Conservation (phyloP, 805 yeast genomes). For the Ogataea polymorpha region DNA sequence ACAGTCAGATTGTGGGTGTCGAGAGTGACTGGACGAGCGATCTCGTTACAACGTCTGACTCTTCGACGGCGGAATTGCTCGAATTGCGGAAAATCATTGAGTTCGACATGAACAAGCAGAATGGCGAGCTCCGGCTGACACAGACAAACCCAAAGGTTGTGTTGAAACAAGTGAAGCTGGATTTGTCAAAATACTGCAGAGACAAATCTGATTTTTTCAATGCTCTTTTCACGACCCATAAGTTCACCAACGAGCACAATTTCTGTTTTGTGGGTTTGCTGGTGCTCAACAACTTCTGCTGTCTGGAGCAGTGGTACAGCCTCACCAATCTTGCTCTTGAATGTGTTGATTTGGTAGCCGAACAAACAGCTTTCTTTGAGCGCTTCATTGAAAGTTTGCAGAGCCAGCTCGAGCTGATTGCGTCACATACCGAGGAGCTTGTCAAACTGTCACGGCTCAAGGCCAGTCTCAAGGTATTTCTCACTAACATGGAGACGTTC, state of each 20-base stretch:
- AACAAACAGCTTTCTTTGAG: constrained; percentile 27
- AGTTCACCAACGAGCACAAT: constrained; percentile 52
- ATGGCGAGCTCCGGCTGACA: constrained; percentile 42
- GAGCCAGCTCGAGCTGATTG: constrained; percentile 37
- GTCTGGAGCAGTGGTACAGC: constrained; percentile 62
- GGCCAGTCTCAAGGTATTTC: constrained; percentile 12
- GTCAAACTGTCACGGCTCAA: constrained; percentile 8
- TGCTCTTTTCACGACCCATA: constrained; percentile 30
- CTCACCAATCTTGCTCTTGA: constrained; percentile 43
- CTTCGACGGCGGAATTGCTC: constrained; percentile 49
- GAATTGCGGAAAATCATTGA: constrained; percentile 37
- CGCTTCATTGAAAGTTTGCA: constrained; percentile 33
- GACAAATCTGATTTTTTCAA: constrained; percentile 63
- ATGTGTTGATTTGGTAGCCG: constrained; percentile 30
- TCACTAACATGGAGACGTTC: constrained; percentile 11
- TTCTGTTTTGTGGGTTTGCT: constrained; percentile 47
- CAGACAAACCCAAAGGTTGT: constrained; percentile 37
- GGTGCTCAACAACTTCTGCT: constrained; percentile 59
- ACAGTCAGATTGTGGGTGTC: constrained; percentile 11
- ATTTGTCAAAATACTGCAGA: constrained; percentile 47
- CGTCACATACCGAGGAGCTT: constrained; percentile 30
- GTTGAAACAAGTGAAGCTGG: constrained; percentile 34
- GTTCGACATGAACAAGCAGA: constrained; percentile 9
- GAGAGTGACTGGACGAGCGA: constrained; percentile 9
- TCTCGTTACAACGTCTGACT: constrained; percentile 43